These are phyloP conservation scores for Entrophospora sp. DNA, from an alignment of 192 early-diverging fungal genomes.

Conservation along the genomic window DNA sequence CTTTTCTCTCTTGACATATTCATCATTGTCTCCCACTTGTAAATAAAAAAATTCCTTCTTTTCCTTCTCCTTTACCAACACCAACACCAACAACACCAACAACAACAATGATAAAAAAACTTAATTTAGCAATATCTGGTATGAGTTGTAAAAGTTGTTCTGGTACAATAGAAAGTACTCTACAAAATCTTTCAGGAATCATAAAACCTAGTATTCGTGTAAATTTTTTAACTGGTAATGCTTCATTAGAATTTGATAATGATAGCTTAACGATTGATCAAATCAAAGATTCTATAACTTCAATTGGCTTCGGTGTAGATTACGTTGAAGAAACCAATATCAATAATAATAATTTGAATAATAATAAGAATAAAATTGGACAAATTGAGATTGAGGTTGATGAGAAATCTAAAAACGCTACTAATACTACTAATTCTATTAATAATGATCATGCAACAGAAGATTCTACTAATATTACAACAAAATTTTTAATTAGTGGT, in stretches of 20 bases:
- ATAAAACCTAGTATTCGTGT: slow-evolving; percentile 46
- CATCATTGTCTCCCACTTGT: too few species aligned
- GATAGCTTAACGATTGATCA: not conserved
- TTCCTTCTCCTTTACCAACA: too few species aligned
- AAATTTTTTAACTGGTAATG: slow-evolving; percentile 58
- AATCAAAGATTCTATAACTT: slow-evolving; percentile 53
- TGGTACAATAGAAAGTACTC: slow-evolving; percentile 48
- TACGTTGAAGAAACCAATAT: not conserved
- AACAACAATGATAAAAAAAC: too few species aligned
- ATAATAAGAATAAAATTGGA: slow-evolving; percentile 30
- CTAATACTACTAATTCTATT: not conserved
- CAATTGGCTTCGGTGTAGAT: slow-evolving; percentile 66
- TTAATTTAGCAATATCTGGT: slow-evolving; percentile 56
- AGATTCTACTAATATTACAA: slow-evolving; percentile 26
- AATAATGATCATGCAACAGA: slow-evolving; percentile 16
- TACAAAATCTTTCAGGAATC: slow-evolving; percentile 44
- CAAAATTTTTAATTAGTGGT: slow-evolving; percentile 46
- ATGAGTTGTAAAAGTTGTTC: slow-evolving; percentile 89
- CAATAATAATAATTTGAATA: slow-evolving; percentile 24
- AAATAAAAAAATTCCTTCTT: too few species aligned
- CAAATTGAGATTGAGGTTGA: slow-evolving; percentile 35
- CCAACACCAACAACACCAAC: too few species aligned
- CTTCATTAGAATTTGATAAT: slow-evolving; percentile 40
- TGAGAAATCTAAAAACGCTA: slow-evolving; percentile 11
- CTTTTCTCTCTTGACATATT: too few species aligned